A percentile compares a stretch with the other conserved stretches of the same genome.
Conservation (phyloP, 305 asterid genomes). For the Stenogyne calaminthoides region DNA sequence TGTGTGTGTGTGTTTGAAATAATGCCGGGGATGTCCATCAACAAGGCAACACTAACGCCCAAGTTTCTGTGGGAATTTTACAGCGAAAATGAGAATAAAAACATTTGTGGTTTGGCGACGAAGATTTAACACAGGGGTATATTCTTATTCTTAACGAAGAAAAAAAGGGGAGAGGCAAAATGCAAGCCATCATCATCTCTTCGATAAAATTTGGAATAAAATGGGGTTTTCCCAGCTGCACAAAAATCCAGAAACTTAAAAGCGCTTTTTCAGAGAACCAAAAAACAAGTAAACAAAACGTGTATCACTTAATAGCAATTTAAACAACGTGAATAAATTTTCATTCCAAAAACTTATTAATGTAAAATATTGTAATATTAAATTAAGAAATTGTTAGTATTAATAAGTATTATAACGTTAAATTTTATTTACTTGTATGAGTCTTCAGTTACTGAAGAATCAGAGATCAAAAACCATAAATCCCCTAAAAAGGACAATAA, state of each 20-base stretch:
- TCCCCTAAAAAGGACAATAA: neutral
- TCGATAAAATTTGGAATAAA: neutral
- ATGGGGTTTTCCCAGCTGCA: neutral
- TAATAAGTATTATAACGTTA: no score
- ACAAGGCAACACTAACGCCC: conserved; percentile 38
- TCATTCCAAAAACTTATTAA: no score
- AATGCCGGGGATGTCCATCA: conserved; percentile 65
- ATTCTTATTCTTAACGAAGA: conserved; percentile 20
- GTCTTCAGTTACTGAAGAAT: no score
- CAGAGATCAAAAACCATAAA: no score
- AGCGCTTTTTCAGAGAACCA: neutral
- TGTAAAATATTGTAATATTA: no score
- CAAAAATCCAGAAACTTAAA: neutral
- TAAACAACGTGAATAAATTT: no score
- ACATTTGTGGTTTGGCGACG: conserved; percentile 13
- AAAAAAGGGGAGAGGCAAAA: conserved; percentile 17
- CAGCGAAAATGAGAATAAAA: conserved; percentile 22
- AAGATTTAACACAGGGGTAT: neutral
- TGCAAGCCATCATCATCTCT: conserved; percentile 20
- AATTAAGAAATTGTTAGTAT: no score
- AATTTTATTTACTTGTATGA: no score
- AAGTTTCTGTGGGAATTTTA: conserved; percentile 22
- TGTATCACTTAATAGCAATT: no score
- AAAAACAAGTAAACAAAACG: no score
- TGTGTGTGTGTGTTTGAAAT: conserved; percentile 35